These are phyloP conservation scores for Boechera retrofracta DNA, from an alignment of 345 rosid species.

Conservation along the genomic window DNA sequence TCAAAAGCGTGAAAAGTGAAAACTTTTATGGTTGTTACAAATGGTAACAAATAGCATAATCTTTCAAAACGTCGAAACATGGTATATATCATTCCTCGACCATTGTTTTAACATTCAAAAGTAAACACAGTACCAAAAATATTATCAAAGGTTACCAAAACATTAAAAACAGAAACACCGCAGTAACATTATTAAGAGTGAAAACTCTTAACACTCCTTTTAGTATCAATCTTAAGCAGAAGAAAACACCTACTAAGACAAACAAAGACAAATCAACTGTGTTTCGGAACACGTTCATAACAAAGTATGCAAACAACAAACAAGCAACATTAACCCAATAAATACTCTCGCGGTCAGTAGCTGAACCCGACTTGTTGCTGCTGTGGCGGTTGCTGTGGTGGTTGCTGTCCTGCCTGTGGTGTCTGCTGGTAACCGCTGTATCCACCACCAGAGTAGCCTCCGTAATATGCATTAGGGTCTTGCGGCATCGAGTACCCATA, in stretches of 20 bases:
- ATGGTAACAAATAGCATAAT: no score
- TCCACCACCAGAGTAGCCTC: conserved; percentile 66
- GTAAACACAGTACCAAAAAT: neutral
- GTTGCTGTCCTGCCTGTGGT: conserved; percentile 55
- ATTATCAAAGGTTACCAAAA: neutral
- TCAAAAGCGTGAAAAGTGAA: no score
- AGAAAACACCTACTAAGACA: conserved; percentile 21
- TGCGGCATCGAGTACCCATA: conserved; percentile 78
- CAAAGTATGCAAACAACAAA: conserved; percentile 35
- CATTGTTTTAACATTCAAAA: neutral
- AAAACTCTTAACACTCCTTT: conserved; percentile 27
- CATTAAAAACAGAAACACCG: conserved; percentile 23
- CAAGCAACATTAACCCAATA: conserved; percentile 10
- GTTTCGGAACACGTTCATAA: conserved; percentile 9
- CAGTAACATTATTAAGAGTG: conserved; percentile 30
- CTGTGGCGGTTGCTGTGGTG: conserved; percentile 62
- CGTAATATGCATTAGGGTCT: conserved; percentile 86
- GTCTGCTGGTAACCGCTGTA: conserved; percentile 64
- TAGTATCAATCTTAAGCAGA: conserved; percentile 11
- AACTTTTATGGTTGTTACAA: no score
- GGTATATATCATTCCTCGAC: neutral
- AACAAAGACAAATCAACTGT: conserved; percentile 8
- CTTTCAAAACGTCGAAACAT: neutral
- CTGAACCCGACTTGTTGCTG: conserved; percentile 76
- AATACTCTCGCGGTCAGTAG: conserved; percentile 40